Base-by-base conservation (phyloP, 2,329 filamentous ascomycete species). In the Aspergillus floridensis region DNA sequence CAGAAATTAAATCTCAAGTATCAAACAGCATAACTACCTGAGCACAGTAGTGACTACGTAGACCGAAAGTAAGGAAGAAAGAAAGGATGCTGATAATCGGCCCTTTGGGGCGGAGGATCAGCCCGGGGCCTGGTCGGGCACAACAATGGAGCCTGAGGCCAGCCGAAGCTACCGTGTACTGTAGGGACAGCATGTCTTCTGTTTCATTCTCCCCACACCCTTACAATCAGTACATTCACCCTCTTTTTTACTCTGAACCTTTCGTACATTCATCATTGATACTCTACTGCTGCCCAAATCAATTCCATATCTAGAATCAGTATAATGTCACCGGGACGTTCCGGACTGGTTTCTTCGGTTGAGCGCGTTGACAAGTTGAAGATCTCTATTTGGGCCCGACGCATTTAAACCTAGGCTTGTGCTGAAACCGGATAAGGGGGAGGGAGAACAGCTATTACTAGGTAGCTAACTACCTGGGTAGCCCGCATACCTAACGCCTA, bases 341-440 rank as follows among this genome's bases (percentile, higher is more conserved):
- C 12, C 32, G 32, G 32, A 12, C 14, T 35, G 32, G 32, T 16
- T 35, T 35, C 32, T 35, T n/a, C n/a, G n/a, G 32, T 35, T 35
- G 32, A 35, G 26, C 26, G 2, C 8, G 32, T 35, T 12, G 32
- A 16, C 26, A 44, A 44, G 38, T 19, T 19, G 16, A 44, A 5
- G 2, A 44, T 7, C 16, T 35, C 16, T 16, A 16, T 44, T 44
- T 16, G 38, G 16, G 22, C 48, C 48, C 21, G 29, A 26, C 48
- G 29, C 22, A n/a, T 49, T 26, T 31, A 11, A 14, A 49, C 21
- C 48, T 14, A n/a, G n/a, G 22, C 16, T 19, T 49, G 48, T 44
- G 14, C 53, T 55, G 53, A 55, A 55, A 55, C 53, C 53, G 53
- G 53, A 55, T 55, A 47, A 46, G 53, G 53, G 53, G 41, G 22